Conservation (phyloP, 148 eudicot species). For the Polygonum aviculare region DNA sequence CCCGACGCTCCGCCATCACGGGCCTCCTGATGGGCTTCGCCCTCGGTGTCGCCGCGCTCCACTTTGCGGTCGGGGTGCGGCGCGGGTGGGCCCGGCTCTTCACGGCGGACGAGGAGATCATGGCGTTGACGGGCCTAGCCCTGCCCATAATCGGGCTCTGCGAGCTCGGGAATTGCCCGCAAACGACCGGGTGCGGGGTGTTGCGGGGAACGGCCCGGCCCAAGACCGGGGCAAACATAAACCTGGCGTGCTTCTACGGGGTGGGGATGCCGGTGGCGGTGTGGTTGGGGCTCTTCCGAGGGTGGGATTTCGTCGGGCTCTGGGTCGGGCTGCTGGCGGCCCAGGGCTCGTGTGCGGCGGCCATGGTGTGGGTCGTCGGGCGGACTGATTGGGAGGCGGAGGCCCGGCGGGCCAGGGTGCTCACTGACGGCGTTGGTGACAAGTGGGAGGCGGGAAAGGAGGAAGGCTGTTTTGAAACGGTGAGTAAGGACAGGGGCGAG, state of each 20-base stretch:
- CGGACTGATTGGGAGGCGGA: conserved; percentile 8
- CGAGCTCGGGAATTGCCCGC: conserved; percentile 84
- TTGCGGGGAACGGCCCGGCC: conserved; percentile 77
- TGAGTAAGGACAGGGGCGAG: not conserved
- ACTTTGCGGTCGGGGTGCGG: conserved; percentile 35
- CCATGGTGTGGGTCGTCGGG: conserved; percentile 9
- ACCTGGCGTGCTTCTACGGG: conserved; percentile 61
- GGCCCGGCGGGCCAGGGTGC: not conserved
- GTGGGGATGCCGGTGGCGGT: conserved; percentile 84
- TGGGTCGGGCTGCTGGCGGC: conserved; percentile 12
- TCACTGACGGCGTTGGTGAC: not conserved
- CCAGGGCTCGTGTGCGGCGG: conserved; percentile 3
- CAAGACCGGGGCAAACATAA: conserved; percentile 59
- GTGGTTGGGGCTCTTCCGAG: not conserved
- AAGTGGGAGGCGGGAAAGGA: not conserved
- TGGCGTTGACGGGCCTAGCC: conserved; percentile 39
- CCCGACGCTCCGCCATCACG: conserved; percentile 44
- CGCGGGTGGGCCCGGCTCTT: conserved; percentile 58
- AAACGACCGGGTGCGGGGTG: conserved; percentile 73
- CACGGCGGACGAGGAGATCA: conserved; percentile 40
- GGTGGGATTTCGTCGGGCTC: not conserved
- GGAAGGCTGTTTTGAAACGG: not conserved
- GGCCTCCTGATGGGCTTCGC: conserved; percentile 49
- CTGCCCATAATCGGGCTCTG: conserved; percentile 74
- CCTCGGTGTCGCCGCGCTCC: conserved; percentile 41